phyloP scores from a whole-genome alignment of 2,329 filamentous ascomycete species.

The Penicillium glabrum region DNA sequence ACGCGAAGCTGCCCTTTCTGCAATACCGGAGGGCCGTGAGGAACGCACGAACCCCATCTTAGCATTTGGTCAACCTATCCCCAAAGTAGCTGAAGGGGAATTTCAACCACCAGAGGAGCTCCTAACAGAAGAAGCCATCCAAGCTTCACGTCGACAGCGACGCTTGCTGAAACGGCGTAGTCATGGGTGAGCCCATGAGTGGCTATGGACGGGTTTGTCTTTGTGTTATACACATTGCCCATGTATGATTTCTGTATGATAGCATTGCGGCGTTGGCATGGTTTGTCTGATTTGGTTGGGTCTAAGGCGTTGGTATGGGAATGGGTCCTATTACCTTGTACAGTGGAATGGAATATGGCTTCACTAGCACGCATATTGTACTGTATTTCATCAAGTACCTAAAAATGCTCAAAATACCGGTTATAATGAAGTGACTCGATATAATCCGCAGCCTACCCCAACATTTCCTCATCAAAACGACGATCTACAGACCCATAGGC shows the following conservation, averaged over 20 bases:
- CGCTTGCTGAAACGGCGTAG: conserved; percentile 36
- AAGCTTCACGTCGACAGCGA: conserved; percentile 40
- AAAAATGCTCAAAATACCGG: neutral
- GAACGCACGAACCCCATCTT: conserved; percentile 60
- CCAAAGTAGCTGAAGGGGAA: conserved; percentile 68
- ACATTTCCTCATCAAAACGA: conserved; percentile 2
- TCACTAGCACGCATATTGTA: neutral
- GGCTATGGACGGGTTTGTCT: neutral
- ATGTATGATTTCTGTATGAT: conserved; percentile 16
- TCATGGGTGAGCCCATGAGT: conserved; percentile 8
- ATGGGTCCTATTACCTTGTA: neutral
- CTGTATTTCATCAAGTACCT: neutral
- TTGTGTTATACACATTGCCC: neutral
- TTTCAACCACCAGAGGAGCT: conserved; percentile 72
- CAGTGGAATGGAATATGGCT: neutral
- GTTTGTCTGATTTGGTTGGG: neutral
- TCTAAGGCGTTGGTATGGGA: neutral
- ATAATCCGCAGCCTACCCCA: neutral
- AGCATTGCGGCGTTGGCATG: conserved; percentile 18
- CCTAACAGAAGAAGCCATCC: conserved; percentile 44
- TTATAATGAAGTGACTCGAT: too few species aligned
- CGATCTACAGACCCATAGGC: neutral
- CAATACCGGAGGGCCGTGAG: conserved; percentile 53
- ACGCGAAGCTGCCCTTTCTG: conserved; percentile 72
- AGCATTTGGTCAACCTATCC: conserved; percentile 80